These are phyloP conservation scores for Naganishia sp. DNA, from an alignment of 1,284 basidiomycete species.

Conservation along the genomic window DNA sequence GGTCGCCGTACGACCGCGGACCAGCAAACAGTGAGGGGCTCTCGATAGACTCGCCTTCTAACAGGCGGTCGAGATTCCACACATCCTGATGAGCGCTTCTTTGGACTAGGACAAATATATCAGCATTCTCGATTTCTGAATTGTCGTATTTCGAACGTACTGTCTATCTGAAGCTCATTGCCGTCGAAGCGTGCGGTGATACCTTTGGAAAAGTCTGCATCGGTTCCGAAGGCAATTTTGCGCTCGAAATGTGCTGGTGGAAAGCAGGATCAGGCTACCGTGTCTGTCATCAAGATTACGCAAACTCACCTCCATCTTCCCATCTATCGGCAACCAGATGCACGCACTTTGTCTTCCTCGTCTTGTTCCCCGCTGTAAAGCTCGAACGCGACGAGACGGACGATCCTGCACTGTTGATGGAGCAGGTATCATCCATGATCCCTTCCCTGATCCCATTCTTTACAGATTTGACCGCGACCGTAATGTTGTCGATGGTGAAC, in stretches of 20 bases:
- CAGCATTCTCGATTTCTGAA: not conserved
- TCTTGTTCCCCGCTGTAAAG: slow-evolving; percentile 6
- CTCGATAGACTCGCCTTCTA: not conserved
- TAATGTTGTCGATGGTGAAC: slow-evolving; percentile 33
- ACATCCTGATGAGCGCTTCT: not conserved
- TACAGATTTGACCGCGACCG: slow-evolving; percentile 32
- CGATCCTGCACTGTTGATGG: slow-evolving; percentile 1
- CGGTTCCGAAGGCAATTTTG: slow-evolving; percentile 32
- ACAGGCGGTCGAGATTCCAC: slow-evolving; percentile 9
- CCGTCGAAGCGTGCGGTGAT: slow-evolving; percentile 34
- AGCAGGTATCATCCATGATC: slow-evolving; percentile 5
- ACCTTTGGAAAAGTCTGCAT: slow-evolving; percentile 34
- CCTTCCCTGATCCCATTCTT: slow-evolving; percentile 13
- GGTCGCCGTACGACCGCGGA: not conserved
- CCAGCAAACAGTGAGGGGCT: not conserved
- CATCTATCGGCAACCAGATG: slow-evolving; percentile 34
- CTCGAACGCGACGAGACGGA: not conserved
- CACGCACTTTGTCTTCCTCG: slow-evolving; percentile 27
- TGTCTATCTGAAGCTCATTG: slow-evolving; percentile 27
- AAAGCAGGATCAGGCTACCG: not conserved
- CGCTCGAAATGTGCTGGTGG: slow-evolving; percentile 32
- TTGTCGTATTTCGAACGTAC: slow-evolving; percentile 10
- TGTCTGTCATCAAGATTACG: not conserved
- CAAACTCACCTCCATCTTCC: slow-evolving; percentile 32
- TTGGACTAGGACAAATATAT: not conserved